phyloP scores from a whole-genome alignment of 306 rosid genomes.

The Ormosia semicastrata region DNA sequence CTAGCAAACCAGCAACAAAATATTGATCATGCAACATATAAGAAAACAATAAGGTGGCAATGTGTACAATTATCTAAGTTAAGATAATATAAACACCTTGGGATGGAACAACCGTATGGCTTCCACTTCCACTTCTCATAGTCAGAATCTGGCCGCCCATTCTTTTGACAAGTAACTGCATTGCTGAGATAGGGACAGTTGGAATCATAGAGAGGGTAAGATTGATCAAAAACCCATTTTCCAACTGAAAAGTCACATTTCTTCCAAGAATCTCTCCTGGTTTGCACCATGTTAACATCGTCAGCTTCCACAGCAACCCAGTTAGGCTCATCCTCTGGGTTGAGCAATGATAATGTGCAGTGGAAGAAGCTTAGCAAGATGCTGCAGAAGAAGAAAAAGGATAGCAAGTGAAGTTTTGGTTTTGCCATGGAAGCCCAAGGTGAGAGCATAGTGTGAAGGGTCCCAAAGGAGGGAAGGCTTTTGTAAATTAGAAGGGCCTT shows the following conservation, averaged over 20 bases:
- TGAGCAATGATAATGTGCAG: slow-evolving; percentile 45
- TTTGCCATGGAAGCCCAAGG: slow-evolving; percentile 53
- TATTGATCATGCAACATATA: slow-evolving; percentile 10
- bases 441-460: slow-evolving; percentile 32
- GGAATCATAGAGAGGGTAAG: slow-evolving; percentile 88
- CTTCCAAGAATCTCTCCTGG: slow-evolving; percentile 36
- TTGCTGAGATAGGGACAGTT: slow-evolving; percentile 81
- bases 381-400: slow-evolving; percentile 38
- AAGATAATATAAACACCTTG: slow-evolving; percentile 48
- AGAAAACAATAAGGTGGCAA: neutral
- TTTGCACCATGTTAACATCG: slow-evolving; percentile 65
- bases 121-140: slow-evolving; percentile 97
- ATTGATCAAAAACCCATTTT: slow-evolving; percentile 82
- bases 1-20: neutral
- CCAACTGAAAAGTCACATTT: slow-evolving; percentile 75
- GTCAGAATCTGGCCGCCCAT: slow-evolving; percentile 95
- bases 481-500: slow-evolving; percentile 31
- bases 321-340: slow-evolving; percentile 39
- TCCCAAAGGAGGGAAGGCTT: slow-evolving; percentile 32
- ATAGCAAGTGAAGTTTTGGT: slow-evolving; percentile 29
- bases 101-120: slow-evolving; percentile 75
- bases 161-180: slow-evolving; percentile 83
- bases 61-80: neutral
- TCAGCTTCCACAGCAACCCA: slow-evolving; percentile 57
- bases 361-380: slow-evolving; percentile 38